Base-by-base conservation (phyloP, 148 eudicot species). In the Cornus suecica region DNA sequence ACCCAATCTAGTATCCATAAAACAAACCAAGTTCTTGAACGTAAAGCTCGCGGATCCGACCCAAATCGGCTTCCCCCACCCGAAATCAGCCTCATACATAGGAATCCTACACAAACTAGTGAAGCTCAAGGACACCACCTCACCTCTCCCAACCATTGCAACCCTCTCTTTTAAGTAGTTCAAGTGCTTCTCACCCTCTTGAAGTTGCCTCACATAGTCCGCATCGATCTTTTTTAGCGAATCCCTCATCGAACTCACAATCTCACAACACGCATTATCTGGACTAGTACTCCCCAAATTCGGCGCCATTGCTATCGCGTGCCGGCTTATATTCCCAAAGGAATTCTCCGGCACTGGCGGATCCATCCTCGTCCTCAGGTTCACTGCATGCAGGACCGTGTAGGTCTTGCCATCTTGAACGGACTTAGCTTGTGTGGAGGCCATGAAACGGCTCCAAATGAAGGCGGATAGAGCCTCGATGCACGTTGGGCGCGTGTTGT, bases 31-130 rank as follows among this genome's bases (percentile, higher is more conserved):
- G 28, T 66, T 56, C 51, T 68, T 68, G 42, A 30, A 41, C 0
- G 66, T 16, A 18, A 69, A 6, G 10, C 67, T 73, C 1, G 68
- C 75, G 2, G 68, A 63, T 2, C 70, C 30, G 1, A 71, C 74
- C 80, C 84, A 77, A 13, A 74, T 73, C 24, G 81, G 84, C 31
- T 78, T 75, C 0, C 81, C 81, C 84, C 84, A 82, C 8, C 84
- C 84, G 14, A 82, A 82, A 74, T 82, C 81, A n/a, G 81, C 76
- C 60, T 82, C 81, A 42, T 60, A 64, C 18, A 71, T 27, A 0
- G 64, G 79, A 10, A 82, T 70, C 30, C 34, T 31, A 0, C 74
- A 4, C 20, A 64, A 2, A 32, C 72, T 70, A 11, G 81, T 78
- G 30, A 82, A 82, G 26, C 70, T 72, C 20, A 74, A 28, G 0